Evolutionary conservation across 805 yeast species (phyloP), one percentile per base, ranked within the genome.

Genomic region (Naumovozyma castellii): DNA sequence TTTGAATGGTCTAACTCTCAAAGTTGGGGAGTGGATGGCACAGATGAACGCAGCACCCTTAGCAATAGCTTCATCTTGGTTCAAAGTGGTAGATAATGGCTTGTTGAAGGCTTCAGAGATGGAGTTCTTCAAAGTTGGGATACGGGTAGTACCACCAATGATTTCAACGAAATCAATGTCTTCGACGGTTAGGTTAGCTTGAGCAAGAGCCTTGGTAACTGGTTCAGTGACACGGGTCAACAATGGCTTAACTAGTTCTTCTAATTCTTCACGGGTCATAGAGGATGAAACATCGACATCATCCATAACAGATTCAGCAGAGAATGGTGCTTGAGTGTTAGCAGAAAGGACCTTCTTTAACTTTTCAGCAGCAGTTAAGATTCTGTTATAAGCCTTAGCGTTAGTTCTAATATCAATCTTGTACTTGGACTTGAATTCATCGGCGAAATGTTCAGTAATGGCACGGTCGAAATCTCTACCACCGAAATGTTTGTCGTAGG

Each of bases 61-160:
- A 42, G 97, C 97, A 65, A 88, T 83, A 45, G 97, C 96, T 75
- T 90, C 98, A 64, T 90, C 98, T 71, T 88, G 97, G 76, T 92
- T 92, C 69, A 92, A 78, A 53, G 97, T 92, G 73, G 83, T 84
- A 30, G 95, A 84, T 62, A 90, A 73, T 53, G 70, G 79, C 70
- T 83, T 82, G 62, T 84, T 84, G 62, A 90, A 85, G 50, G 83
- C 71, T 61, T 81, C 83, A 53, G 81, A 52, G 53, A 90, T 73
- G 61, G 75, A 80, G 54, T 79, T 76, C 76, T 90, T 92, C 62
- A 90, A 72, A 39, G 84, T 69, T 62, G 98, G 98, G 51, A 90
- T 94, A 76, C 98, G 86, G 54, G 97, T 84, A 65, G 94, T 83
- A 54, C 98, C 98, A 71, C 98, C 98, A 61, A 90, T 80, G 45